phyloP scores from a whole-genome alignment of 441 rosid genomes.

The Erysimum cheiri region DNA sequence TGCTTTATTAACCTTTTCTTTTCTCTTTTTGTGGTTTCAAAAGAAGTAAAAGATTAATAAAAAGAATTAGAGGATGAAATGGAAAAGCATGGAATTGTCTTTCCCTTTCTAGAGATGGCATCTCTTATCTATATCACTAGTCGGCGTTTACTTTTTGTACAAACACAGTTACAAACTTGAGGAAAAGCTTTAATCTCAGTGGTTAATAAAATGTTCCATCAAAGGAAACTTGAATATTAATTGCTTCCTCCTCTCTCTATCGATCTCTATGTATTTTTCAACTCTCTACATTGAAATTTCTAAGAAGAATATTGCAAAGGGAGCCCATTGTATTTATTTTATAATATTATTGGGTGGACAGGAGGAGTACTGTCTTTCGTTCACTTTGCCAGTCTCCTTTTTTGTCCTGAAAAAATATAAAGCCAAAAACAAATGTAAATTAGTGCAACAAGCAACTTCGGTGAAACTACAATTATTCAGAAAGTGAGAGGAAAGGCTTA shows the following conservation, averaged over 20 bases:
- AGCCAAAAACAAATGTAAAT: conserved; percentile 21
- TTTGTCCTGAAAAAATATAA: background rate
- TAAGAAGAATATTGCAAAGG: conserved; percentile 5
- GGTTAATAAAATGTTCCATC: conserved; percentile 3
- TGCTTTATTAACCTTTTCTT: conserved; percentile 12
- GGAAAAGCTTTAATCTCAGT: background rate
- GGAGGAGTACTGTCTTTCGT: background rate
- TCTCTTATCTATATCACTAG: background rate
- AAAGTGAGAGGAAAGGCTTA: conserved; percentile 27
- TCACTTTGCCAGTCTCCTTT: conserved; percentile 19
- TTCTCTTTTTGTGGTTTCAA: background rate
- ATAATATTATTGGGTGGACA: conserved; percentile 8
- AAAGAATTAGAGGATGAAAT: conserved; percentile 13
- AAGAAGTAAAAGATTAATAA: background rate
- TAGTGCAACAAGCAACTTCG: conserved; percentile 32
- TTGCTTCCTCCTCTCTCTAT: background rate
- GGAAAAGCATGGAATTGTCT: conserved; percentile 23
- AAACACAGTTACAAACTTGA: background rate
- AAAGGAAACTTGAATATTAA: background rate
- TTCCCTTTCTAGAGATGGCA: conserved; percentile 6
- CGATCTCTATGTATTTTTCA: background rate
- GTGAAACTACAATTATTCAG: conserved; percentile 18
- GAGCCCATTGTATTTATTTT: background rate
- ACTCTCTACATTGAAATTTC: background rate
- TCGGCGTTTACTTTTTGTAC: conserved; percentile 5